Conservation (phyloP, 2,329 filamentous ascomycete genomes). For the Diaporthe citri region DNA sequence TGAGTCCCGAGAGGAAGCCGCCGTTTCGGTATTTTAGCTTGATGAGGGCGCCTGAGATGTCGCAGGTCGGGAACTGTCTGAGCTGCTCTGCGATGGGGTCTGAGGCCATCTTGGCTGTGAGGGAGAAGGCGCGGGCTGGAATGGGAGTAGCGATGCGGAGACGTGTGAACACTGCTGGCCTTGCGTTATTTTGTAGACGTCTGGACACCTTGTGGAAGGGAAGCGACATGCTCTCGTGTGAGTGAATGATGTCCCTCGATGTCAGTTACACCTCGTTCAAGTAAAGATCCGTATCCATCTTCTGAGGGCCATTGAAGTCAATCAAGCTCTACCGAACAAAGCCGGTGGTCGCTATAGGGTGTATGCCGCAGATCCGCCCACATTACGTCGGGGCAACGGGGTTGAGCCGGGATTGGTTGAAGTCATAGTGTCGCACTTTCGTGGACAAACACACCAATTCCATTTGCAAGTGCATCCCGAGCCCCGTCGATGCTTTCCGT, state of each 20-base stretch:
- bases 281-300: background rate
- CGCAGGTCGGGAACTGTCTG: slow-evolving; percentile 56
- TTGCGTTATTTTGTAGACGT: background rate
- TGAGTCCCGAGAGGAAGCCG: slow-evolving; percentile 66
- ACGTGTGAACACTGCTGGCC: background rate
- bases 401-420: background rate
- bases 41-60: slow-evolving; percentile 64
- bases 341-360: slow-evolving; percentile 1
- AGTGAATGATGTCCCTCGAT: background rate
- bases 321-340: slow-evolving; percentile 4
- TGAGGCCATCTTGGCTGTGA: slow-evolving; percentile 11
- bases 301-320: background rate
- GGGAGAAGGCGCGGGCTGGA: slow-evolving; percentile 3
- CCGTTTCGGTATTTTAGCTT: slow-evolving; percentile 63
- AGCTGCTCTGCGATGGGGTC: slow-evolving; percentile 50
- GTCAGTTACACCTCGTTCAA: background rate
- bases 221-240: background rate
- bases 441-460: rapidly evolving
- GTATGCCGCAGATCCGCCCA: slow-evolving; percentile 1
- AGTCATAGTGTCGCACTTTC: background rate
- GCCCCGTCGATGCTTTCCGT: background rate
- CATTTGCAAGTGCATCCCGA: background rate
- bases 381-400: background rate
- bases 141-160: background rate
- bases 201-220: background rate